Base-by-base conservation (phyloP, 2,329 filamentous ascomycete genomes). In the Fusarium sambucinum region DNA sequence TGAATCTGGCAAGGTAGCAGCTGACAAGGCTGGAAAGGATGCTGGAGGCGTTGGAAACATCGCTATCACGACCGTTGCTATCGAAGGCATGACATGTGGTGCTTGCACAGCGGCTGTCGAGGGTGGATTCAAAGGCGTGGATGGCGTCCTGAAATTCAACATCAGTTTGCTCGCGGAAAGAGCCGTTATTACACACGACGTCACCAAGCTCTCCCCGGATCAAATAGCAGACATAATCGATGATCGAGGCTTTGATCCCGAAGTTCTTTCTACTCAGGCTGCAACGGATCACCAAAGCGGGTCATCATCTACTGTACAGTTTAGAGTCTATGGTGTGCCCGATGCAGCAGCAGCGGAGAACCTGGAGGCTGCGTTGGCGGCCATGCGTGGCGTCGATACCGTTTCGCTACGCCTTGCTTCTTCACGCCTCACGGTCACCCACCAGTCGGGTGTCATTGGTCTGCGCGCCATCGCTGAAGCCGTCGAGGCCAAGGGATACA, bases 71-170 rank as follows among this genome's bases (percentile, higher is more conserved):
- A 98, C 94, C 0, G 86, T 99, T 19, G 89, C 92, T 6, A 92
- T 99, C 55, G 93, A 96, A 71, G 96, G 96, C 51, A 99, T 99
- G 96, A 99, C 96, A 2, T 98, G 96, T 76, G 95, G 95, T 23
- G 93, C 96, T 41, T 99, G 96, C 79, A 98, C 96, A 1, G 95
- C 95, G 2, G 94, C 95, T 8, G 89, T 98, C 3, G 92, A 97
- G 75, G 86, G 88, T 51, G 93, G 92, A 5, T 96, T 99, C 80
- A 87, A 89, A 70, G 87, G 86, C 66, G 80, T 95, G 3, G 88
- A 92, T 12, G 96, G 96, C 23, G 79, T 98, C 17, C 76, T 93
- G 57, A 92, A 94, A 69, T 97, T 98, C 83, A 97, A 97, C 76
- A 96, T 99, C 78, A 97, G 93, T 79, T 83, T 99, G 70, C 85